Conservation (phyloP, 225 moss, liverwort and hornwort species). For the Straminergon stramineum region DNA sequence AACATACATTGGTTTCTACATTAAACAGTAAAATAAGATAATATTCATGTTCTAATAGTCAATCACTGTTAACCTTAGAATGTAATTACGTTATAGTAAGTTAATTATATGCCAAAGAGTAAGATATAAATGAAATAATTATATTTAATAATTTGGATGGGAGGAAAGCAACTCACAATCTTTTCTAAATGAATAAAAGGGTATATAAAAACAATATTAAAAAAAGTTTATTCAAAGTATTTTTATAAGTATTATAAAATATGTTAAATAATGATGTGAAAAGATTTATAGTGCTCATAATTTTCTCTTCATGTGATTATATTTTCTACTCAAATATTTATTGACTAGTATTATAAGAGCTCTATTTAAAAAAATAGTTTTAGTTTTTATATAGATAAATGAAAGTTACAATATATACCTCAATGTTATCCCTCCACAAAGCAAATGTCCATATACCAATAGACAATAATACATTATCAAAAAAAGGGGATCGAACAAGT, state of each 20-base stretch:
- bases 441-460: constrained; percentile 91
- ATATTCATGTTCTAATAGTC: fast-evolving
- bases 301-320: no score
- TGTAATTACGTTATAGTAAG: not conserved
- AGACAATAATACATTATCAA: constrained; percentile 63
- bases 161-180: no score
- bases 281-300: not conserved
- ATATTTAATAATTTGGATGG: not conserved
- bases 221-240: not conserved
- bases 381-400: no score
- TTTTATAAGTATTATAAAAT: not conserved
- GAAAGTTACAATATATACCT: constrained; percentile 9
- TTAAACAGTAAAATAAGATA: not conserved
- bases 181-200: not conserved
- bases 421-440: constrained; percentile 62
- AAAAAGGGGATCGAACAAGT: constrained; percentile 63
- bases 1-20: constrained; percentile 68
- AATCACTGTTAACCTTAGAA: not conserved
- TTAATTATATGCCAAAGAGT: not conserved
- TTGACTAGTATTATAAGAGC: no score
- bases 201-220: not conserved
- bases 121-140: not conserved
- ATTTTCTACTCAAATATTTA: no score
- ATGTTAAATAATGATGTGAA: not conserved
- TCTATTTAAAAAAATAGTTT: no score